Percentiles rank a stretch among this genome's conserved stretches.
These are phyloP conservation scores for Nitzschia palea DNA, from an alignment of 108 stramenopile species.

Conservation along the genomic window DNA sequence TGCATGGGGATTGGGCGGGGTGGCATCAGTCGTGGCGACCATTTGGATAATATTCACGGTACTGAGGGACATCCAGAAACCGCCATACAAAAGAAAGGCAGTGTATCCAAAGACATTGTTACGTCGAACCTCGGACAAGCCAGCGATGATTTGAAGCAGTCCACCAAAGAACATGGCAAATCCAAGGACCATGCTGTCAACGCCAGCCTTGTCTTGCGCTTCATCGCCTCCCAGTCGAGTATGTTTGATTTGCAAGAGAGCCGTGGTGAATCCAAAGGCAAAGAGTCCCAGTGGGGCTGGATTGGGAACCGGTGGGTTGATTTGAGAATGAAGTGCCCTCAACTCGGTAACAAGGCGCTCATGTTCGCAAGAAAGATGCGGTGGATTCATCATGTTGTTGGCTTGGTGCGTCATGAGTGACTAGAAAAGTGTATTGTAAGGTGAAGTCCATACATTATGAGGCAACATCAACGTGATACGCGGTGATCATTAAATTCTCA, in stretches of 20 bases:
- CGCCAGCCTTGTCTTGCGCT: conserved; percentile 6
- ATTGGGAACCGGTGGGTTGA: conserved; percentile 29
- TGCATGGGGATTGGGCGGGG: conserved; percentile 36
- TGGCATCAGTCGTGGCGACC: too few relatives aligned
- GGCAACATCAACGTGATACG: too few relatives aligned
- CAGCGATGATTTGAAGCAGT: conserved; percentile 37
- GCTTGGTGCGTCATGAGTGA: too few relatives aligned
- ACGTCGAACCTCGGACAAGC: conserved; percentile 30
- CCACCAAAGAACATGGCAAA: conserved; percentile 49
- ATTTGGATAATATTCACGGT: conserved; percentile 18
- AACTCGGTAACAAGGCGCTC: conserved; percentile 29
- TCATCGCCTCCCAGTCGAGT: conserved; percentile 21
- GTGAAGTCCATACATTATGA: too few relatives aligned
- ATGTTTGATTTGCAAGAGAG: conserved; percentile 34
- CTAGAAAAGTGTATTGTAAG: too few relatives aligned
- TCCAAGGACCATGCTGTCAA: conserved; percentile 21
- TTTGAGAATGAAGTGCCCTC: not conserved
- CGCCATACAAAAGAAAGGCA: conserved; percentile 41
- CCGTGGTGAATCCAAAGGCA: conserved; percentile 44
- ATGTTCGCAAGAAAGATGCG: too few relatives aligned
- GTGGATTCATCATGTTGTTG: too few relatives aligned
- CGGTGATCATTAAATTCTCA: too few relatives aligned
- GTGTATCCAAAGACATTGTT: conserved; percentile 43
- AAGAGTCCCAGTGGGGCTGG: conserved; percentile 46
- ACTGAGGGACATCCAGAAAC: conserved; percentile 37